A percentile compares a stretch with the other conserved stretches of the same genome.
These are phyloP conservation scores for Dactylella cylindrospora DNA, from an alignment of 2,329 filamentous ascomycete species.

Conservation along the genomic window DNA sequence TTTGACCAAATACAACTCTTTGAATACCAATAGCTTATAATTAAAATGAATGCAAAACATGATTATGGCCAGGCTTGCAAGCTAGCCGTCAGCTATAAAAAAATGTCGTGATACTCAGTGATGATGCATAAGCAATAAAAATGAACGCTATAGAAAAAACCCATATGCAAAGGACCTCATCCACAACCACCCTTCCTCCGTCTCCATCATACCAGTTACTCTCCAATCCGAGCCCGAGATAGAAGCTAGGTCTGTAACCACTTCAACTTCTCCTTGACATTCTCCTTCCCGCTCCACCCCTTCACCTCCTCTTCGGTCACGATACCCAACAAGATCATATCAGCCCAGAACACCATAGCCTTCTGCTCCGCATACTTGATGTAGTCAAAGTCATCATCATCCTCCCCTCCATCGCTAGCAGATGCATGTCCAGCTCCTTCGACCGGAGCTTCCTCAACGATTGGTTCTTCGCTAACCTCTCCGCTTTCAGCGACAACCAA, in stretches of 20 bases:
- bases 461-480: slow-evolving; percentile 48
- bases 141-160: no score
- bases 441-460: slow-evolving; percentile 26
- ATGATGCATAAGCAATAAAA: no score
- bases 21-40: no score
- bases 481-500: slow-evolving; percentile 53
- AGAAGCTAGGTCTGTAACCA: slow-evolving; percentile 21
- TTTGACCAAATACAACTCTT: no score
- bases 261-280: slow-evolving; percentile 40
- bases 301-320: slow-evolving; percentile 70
- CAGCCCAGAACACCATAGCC: slow-evolving; percentile 92
- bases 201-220: not conserved
- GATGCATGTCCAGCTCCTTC: slow-evolving; percentile 8
- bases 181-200: not conserved
- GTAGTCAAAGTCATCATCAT: slow-evolving; percentile 85
- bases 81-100: no score
- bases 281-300: slow-evolving; percentile 34
- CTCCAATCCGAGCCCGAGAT: not conserved
- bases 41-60: no score
- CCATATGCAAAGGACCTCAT: not conserved
- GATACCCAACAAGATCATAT: slow-evolving; percentile 75
- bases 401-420: slow-evolving; percentile 54
- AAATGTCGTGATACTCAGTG: no score
- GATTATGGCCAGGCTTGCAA: no score
- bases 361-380: slow-evolving; percentile 86